A percentile compares a stretch with the other conserved stretches of the same genome.
Conservation (phyloP, 2,329 filamentous ascomycete species). For the Cercospora berteroae region DNA sequence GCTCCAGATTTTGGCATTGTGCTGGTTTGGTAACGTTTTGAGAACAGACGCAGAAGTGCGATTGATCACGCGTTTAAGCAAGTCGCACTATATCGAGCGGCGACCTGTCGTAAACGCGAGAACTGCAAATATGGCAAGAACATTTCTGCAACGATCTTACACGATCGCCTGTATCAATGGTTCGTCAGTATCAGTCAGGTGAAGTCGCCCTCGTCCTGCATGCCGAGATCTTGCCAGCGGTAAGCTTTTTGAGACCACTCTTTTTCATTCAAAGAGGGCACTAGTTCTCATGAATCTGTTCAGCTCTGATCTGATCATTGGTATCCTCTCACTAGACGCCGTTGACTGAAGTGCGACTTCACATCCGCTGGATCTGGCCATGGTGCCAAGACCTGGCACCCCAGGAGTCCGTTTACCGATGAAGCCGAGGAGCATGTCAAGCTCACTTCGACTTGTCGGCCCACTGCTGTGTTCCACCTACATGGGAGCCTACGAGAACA, state of each 20-base stretch:
- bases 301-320: neutral
- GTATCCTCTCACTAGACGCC: neutral
- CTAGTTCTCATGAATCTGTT: neutral
- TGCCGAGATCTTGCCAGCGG: neutral
- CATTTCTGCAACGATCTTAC: neutral
- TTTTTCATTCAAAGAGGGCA: neutral
- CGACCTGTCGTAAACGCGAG: neutral
- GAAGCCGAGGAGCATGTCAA: constrained; percentile 1
- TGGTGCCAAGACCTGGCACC: neutral
- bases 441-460: neutral
- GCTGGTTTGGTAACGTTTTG: neutral
- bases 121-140: neutral
- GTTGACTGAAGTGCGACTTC: neutral
- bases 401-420: neutral
- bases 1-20: neutral
- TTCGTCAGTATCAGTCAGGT: neutral
- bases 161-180: neutral
- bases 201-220: neutral
- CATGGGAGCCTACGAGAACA: neutral
- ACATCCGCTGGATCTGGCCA: neutral
- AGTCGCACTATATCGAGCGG: neutral
- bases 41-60: neutral
- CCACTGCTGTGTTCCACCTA: neutral
- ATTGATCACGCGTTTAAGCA: neutral
- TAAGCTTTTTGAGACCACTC: neutral